Conservation (phyloP, 257 asterid genomes). For the Fraxinus pennsylvanica region DNA sequence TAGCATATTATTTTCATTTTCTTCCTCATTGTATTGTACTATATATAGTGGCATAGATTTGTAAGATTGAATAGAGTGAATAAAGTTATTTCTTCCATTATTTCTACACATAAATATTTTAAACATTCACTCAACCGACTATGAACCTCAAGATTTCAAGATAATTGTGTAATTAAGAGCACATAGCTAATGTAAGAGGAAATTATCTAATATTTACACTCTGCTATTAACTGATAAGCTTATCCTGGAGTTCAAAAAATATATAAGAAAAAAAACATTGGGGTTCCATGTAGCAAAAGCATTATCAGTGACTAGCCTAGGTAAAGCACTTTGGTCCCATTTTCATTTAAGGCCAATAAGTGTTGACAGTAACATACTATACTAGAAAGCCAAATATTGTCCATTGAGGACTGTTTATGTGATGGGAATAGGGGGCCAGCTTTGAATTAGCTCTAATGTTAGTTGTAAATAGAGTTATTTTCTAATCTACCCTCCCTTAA, state of each 20-base stretch:
- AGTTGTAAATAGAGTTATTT: no score
- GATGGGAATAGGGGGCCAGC: neutral
- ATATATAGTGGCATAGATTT: no score
- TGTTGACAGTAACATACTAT: neutral
- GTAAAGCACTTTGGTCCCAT: slow-evolving; percentile 34
- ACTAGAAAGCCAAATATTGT: neutral
- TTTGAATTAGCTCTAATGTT: neutral
- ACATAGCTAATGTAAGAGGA: neutral
- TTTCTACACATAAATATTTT: neutral
- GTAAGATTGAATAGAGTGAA: no score
- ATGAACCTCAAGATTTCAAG: neutral
- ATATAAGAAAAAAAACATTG: neutral
- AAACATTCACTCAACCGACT: neutral
- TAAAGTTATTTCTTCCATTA: no score
- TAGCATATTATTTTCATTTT: no score
- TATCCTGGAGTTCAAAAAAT: slow-evolving; percentile 1
- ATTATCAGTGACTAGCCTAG: neutral
- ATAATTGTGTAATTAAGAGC: neutral
- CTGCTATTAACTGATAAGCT: neutral
- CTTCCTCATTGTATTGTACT: no score
- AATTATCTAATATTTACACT: neutral
- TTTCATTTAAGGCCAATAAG: neutral
- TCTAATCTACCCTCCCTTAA: no score
- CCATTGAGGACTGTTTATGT: neutral
- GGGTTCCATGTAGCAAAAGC: neutral